phyloP scores from a whole-genome alignment of 805 yeast genomes.

The Metschnikowia shivogae region DNA sequence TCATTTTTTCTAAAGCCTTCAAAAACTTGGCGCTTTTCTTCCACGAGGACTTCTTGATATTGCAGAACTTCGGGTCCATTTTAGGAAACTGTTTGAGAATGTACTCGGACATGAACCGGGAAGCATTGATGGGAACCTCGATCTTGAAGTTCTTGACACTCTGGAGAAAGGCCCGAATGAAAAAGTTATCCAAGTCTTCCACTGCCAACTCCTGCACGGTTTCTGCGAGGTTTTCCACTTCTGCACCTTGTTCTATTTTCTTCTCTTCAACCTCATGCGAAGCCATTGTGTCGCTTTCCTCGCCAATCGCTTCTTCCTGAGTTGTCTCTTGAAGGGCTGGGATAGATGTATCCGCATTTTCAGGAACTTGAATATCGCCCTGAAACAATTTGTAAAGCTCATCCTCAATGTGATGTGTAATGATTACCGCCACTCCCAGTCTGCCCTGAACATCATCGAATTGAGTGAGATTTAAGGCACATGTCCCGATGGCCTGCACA shows the following conservation, averaged over 20 bases:
- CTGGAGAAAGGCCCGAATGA: slow-evolving; percentile 65
- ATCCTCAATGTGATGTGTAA: slow-evolving; percentile 68
- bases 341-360: slow-evolving; percentile 23
- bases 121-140: slow-evolving; percentile 64
- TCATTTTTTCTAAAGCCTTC: slow-evolving; percentile 79
- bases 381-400: slow-evolving; percentile 52
- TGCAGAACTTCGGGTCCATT: slow-evolving; percentile 49
- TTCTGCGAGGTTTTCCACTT: slow-evolving; percentile 26
- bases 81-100: slow-evolving; percentile 71
- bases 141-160: slow-evolving; percentile 56
- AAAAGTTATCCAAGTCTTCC: slow-evolving; percentile 72
- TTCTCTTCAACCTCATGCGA: not conserved
- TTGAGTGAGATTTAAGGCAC: slow-evolving; percentile 44
- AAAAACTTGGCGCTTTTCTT: slow-evolving; percentile 82
- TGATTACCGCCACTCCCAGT: slow-evolving; percentile 73
- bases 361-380: slow-evolving; percentile 35
- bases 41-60: slow-evolving; percentile 81
- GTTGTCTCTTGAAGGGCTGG: slow-evolving; percentile 36
- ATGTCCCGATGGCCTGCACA: slow-evolving; percentile 68
- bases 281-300: not conserved
- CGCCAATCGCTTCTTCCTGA: slow-evolving; percentile 4
- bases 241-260: not conserved
- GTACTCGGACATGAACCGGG: slow-evolving; percentile 69
- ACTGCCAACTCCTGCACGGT: slow-evolving; percentile 40
- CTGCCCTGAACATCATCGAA: slow-evolving; percentile 51